A percentile compares a stretch with the other conserved stretches of the same genome.
Evolutionary conservation across 345 rosid genomes (phyloP).

Genomic region (Raphanus raphanistrum): DNA sequence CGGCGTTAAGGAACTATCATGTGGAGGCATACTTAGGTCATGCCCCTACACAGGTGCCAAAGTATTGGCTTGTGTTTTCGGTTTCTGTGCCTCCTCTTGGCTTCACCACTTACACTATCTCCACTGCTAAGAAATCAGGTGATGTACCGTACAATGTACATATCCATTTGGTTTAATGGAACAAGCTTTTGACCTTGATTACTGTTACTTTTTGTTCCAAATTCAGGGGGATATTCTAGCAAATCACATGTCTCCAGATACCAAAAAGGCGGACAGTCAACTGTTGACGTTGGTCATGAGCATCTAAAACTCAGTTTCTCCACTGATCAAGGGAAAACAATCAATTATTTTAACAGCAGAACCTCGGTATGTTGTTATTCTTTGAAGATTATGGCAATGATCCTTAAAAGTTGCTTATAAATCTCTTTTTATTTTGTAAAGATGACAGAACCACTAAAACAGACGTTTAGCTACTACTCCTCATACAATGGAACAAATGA

Average conservation of each 20-base stretch:
- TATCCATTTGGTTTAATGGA: slow-evolving; percentile 22
- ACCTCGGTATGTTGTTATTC: slow-evolving; percentile 52
- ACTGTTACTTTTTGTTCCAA: slow-evolving; percentile 18
- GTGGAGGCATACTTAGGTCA: slow-evolving; percentile 76
- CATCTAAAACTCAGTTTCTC: slow-evolving; percentile 67
- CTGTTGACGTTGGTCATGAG: slow-evolving; percentile 66
- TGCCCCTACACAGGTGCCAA: slow-evolving; percentile 55
- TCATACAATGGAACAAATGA: slow-evolving; percentile 64
- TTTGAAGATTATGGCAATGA: not conserved
- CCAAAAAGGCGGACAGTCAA: slow-evolving; percentile 47
- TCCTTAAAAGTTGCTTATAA: slow-evolving; percentile 33
- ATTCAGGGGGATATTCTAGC: slow-evolving; percentile 54
- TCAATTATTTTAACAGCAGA: slow-evolving; percentile 57
- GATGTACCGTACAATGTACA: slow-evolving; percentile 40
- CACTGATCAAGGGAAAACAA: slow-evolving; percentile 44
- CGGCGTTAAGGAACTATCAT: slow-evolving; percentile 59
- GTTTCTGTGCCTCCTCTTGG: slow-evolving; percentile 90
- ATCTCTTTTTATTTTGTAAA: slow-evolving; percentile 33
- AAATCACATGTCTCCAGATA: slow-evolving; percentile 53
- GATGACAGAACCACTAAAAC: slow-evolving; percentile 70
- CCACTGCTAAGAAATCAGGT: slow-evolving; percentile 64
- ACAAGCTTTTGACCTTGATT: slow-evolving; percentile 23
- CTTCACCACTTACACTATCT: slow-evolving; percentile 76
- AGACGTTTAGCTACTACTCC: slow-evolving; percentile 71
- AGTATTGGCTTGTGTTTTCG: slow-evolving; percentile 82